Evolutionary conservation across 306 rosid species (phyloP).

Genomic region (Dicorynia guianensis): DNA sequence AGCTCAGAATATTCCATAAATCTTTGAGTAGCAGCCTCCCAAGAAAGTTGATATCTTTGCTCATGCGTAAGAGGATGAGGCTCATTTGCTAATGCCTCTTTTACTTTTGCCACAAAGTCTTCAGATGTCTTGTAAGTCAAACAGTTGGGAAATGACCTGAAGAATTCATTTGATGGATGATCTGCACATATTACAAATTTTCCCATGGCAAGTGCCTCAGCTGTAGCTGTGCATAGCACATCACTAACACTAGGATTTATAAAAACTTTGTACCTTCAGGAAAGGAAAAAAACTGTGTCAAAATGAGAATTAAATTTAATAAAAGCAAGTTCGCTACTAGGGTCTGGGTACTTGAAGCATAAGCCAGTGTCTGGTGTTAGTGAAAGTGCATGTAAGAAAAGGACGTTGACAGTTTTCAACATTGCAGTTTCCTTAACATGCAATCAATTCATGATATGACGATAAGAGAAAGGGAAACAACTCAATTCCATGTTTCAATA

Average conservation of each 20-base stretch:
- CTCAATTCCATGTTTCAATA: conserved; percentile 31
- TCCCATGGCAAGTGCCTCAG: conserved; percentile 99
- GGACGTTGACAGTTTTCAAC: conserved; percentile 3
- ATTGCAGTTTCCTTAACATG: conserved; percentile 24
- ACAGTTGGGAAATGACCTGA: conserved; percentile 91
- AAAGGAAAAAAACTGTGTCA: conserved; percentile 38
- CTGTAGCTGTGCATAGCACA: conserved; percentile 96
- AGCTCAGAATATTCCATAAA: conserved; percentile 89
- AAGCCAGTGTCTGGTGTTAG: background rate
- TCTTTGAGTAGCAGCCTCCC: conserved; percentile 99
- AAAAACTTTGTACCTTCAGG: conserved; percentile 92
- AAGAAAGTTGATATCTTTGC: conserved; percentile 83
- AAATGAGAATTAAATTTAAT: conserved; percentile 11
- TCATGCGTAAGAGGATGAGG: conserved; percentile 92
- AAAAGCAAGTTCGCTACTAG: conserved; percentile 11
- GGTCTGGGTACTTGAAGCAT: conserved; percentile 18
- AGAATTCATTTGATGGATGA: conserved; percentile 94
- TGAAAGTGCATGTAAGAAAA: conserved; percentile 15
- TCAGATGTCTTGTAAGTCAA: conserved; percentile 84
- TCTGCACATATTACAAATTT: conserved; percentile 95
- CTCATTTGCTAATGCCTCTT: conserved; percentile 84
- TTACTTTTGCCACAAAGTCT: conserved; percentile 88
- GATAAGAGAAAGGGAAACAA: conserved; percentile 21
- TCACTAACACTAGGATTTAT: conserved; percentile 96
- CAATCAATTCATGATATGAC: conserved; percentile 21